These are phyloP conservation scores for Starmerella khaoyaiensis DNA, from an alignment of 805 yeast genomes.

Conservation along the genomic window DNA sequence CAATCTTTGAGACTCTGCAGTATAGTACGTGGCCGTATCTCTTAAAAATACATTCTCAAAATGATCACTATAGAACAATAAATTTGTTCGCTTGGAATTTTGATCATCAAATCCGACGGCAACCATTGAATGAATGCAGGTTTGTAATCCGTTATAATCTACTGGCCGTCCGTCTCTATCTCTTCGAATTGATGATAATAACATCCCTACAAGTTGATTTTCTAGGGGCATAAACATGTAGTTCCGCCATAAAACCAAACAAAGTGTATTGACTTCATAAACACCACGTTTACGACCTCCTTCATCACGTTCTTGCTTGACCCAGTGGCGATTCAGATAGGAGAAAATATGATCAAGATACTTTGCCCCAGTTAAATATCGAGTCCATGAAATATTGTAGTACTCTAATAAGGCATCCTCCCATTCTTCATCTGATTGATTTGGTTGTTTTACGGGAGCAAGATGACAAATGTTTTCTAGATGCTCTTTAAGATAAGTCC, in stretches of 20 bases:
- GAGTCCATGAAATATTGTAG: slow-evolving; percentile 77
- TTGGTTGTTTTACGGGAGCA: slow-evolving; percentile 12
- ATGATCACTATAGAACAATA: slow-evolving; percentile 64
- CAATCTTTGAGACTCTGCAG: slow-evolving; percentile 52
- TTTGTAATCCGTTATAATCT: slow-evolving; percentile 49
- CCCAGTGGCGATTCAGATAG: slow-evolving; percentile 96
- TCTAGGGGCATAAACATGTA: slow-evolving; percentile 61
- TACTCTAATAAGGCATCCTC: slow-evolving; percentile 60
- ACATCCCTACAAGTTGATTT: slow-evolving; percentile 48
- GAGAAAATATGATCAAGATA: slow-evolving; percentile 87
- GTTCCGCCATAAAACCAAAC: slow-evolving; percentile 77
- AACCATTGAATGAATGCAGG: slow-evolving; percentile 77
- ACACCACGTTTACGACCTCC: slow-evolving; percentile 62
- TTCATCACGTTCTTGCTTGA: slow-evolving; percentile 85
- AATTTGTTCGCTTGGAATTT: slow-evolving; percentile 73
- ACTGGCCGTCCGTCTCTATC: slow-evolving; percentile 72
- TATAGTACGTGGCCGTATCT: slow-evolving; percentile 43
- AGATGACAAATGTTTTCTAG: slow-evolving; percentile 22
- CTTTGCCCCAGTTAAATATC: slow-evolving; percentile 83
- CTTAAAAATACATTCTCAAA: slow-evolving; percentile 70
- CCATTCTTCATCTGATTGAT: slow-evolving; percentile 27
- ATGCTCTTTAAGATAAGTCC: slow-evolving; percentile 50
- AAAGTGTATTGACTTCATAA: slow-evolving; percentile 80
- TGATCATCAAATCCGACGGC: slow-evolving; percentile 80
- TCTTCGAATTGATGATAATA: slow-evolving; percentile 57